Evolutionary conservation across 2,329 filamentous ascomycete species (phyloP), one percentile per base, ranked within the genome.

Genomic region (Curvularia verruculosa): DNA sequence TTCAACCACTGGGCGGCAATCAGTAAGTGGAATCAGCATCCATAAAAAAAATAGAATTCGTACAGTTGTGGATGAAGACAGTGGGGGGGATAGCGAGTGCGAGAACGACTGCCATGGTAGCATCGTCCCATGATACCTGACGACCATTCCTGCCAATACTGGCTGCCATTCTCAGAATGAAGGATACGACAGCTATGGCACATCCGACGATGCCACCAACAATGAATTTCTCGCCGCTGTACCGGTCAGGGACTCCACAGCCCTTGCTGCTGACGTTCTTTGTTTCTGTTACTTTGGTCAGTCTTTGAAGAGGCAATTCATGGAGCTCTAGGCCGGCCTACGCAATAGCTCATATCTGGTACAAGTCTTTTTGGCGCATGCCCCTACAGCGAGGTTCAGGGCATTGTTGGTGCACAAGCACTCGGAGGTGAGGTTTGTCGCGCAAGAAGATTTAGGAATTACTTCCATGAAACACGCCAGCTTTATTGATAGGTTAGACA

Each of bases 381-480:
- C 36, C 8, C 70, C 67, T 4, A 79, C 65, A 21, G 67, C 59
- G 0, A 56, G 59, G 21, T 72, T 74, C 26, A 80, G 67, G 2
- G 65, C 59, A 1, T 53, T 52, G 57, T 79, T 71, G 1, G 64
- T 72, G 59, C 79, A 81, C 21, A 80, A 68, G 54, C 79, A 81
- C 28, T 53, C 52, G 18, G 68, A 66, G 43, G 72, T 68, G 52
- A 80, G 68, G 3, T 78, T 76, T 1, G 68, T 57, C 3, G 71
- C 63, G 55, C 79, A 81, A 9, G 59, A 60, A 1, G 78, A 80
- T 57, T 69, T 62, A 4, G 72, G 64, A 19, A 77, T 56, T 1
- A 65, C 63, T 23, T 56, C n/a, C 24, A 37, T 55, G 21, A 70
- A 61, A 52, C 67, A 70, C 24, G 45, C 26, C 34, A 69, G 34